Percentiles rank a stretch among this genome's conserved stretches.
These are phyloP conservation scores for Ananas comosus DNA, from an alignment of 176 grass and related monocot species.

Conservation along the genomic window DNA sequence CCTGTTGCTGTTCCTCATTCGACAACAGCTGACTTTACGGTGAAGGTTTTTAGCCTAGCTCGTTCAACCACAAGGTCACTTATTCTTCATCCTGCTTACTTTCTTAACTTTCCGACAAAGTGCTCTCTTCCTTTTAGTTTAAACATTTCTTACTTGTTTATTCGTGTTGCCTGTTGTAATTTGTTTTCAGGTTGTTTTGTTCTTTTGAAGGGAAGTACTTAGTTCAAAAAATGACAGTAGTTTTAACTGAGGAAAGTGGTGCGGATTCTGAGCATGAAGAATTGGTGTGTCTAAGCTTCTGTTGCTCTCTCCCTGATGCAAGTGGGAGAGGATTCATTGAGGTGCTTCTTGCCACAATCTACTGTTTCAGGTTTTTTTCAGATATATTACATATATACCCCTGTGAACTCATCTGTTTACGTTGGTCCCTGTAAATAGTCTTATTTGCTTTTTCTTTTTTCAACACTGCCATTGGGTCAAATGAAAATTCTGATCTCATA, in stretches of 20 bases:
- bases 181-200: slow-evolving; percentile 68
- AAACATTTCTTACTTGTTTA: neutral
- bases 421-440: too few species aligned
- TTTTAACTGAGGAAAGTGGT: slow-evolving; percentile 24
- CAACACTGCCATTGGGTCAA: too few species aligned
- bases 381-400: neutral
- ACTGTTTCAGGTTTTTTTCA: neutral
- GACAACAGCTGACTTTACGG: slow-evolving; percentile 46
- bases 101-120: neutral
- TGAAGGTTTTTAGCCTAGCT: slow-evolving; percentile 67
- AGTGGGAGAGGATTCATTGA: slow-evolving; percentile 97
- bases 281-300: slow-evolving; percentile 53
- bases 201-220: slow-evolving; percentile 67
- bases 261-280: slow-evolving; percentile 26
- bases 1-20: slow-evolving; percentile 73
- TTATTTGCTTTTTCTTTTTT: too few species aligned
- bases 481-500: too few species aligned
- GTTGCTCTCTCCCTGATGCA: slow-evolving; percentile 53
- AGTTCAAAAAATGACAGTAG: slow-evolving; percentile 54
- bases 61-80: slow-evolving; percentile 57
- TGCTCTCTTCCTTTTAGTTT: slow-evolving; percentile 4
- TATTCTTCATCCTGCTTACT: slow-evolving; percentile 2
- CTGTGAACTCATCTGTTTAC: too few species aligned
- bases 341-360: slow-evolving; percentile 26
- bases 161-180: slow-evolving; percentile 5